A percentile compares a stretch with the other conserved stretches of the same genome.
Evolutionary conservation across 345 rosid species (phyloP).

Genomic region (Clarkia xantiana): DNA sequence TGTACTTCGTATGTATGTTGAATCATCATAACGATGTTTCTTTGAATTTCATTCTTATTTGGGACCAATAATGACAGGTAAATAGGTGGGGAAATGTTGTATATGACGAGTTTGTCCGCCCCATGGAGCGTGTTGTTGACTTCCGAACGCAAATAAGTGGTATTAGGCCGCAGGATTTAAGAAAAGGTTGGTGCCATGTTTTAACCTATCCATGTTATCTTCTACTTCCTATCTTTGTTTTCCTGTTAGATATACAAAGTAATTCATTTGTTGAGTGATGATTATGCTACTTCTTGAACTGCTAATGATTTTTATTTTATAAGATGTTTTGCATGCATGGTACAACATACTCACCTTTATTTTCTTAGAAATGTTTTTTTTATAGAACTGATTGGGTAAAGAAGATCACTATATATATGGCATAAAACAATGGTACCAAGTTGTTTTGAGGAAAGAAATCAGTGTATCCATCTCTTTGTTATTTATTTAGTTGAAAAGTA

Average conservation of each 20-base stretch:
- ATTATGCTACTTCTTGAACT: no score
- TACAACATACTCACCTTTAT: no score
- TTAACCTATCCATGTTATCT: constrained; percentile 4
- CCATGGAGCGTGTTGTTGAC: constrained; percentile 77
- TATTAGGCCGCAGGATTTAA: constrained; percentile 69
- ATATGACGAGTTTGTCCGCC: constrained; percentile 88
- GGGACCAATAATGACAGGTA: constrained; percentile 40
- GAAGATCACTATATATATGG: no score
- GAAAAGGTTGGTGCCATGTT: constrained; percentile 43
- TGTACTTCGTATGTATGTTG: background rate
- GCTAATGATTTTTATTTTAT: no score
- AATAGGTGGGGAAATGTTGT: constrained; percentile 85
- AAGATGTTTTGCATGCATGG: no score
- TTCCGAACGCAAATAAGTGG: constrained; percentile 84
- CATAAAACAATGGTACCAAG: no score
- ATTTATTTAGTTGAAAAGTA: no score
- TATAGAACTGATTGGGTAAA: no score
- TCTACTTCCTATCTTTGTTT: constrained; percentile 2
- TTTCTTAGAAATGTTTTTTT: no score
- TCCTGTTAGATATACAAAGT: background rate
- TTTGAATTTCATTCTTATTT: background rate
- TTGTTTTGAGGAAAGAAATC: no score
- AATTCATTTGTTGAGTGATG: no score
- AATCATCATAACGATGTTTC: background rate
- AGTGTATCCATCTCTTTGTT: no score